Evolutionary conservation across 306 rosid genomes (phyloP).

Genomic region (Sicyos edulis): DNA sequence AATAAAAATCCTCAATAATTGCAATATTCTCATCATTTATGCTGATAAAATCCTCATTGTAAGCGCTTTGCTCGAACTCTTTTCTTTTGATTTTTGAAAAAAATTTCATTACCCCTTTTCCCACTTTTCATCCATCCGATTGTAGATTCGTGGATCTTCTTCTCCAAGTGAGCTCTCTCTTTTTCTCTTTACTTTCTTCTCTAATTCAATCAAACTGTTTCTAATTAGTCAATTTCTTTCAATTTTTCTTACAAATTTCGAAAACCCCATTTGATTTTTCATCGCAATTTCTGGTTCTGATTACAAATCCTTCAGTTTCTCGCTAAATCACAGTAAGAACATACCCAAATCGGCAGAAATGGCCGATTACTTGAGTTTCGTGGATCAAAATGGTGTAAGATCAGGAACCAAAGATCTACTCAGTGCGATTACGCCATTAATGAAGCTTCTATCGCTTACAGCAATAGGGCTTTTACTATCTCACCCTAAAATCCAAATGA

Average conservation of each 20-base stretch:
- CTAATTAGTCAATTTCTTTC: background rate
- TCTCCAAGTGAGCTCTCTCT: background rate
- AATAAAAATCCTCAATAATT: background rate
- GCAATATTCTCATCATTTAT: too few species aligned
- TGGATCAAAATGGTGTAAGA: constrained; percentile 15
- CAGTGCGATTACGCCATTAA: constrained; percentile 51
- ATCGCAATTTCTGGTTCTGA: background rate
- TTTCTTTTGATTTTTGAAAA: background rate
- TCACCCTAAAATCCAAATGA: constrained; percentile 53
- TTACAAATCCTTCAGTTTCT: background rate
- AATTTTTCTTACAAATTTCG: background rate
- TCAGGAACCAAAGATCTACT: constrained; percentile 35
- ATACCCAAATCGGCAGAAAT: constrained; percentile 4
- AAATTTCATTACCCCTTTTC: background rate
- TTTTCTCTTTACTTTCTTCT: background rate
- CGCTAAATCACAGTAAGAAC: background rate
- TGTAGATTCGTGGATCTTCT: constrained; percentile 7
- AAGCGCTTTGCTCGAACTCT: background rate
- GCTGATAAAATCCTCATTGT: background rate
- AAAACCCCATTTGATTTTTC: background rate
- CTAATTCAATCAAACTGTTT: background rate
- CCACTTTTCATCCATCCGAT: background rate
- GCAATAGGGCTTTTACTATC: constrained; percentile 63
- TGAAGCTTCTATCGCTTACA: constrained; percentile 57
- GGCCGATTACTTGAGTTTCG: constrained; percentile 25